Conservation (phyloP, 352 stramenopile genomes). For the Phytophthora sojae region DNA sequence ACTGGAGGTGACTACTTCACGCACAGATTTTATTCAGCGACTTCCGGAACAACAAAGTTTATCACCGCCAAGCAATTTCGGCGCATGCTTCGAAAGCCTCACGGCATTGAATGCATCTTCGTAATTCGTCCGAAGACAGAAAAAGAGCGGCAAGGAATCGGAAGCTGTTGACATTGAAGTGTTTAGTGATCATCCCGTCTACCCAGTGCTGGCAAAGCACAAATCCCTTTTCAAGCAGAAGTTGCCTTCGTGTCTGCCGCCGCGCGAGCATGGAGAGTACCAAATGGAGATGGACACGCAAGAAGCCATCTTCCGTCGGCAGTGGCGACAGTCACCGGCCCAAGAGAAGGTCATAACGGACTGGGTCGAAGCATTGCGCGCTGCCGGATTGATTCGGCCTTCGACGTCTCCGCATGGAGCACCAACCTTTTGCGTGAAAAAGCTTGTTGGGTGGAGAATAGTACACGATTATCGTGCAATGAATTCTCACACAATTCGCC, state of each 20-base stretch:
- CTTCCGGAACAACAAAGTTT: background rate
- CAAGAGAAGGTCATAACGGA: slow-evolving; percentile 24
- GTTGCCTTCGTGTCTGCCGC: slow-evolving; percentile 1
- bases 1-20: background rate
- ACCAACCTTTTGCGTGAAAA: slow-evolving; percentile 33
- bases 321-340: slow-evolving; percentile 11
- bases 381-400: slow-evolving; percentile 7
- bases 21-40: background rate
- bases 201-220: slow-evolving; percentile 5
- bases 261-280: slow-evolving; percentile 4
- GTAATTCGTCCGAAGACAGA: background rate
- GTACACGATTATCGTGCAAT: slow-evolving; percentile 27
- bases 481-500: slow-evolving; percentile 4
- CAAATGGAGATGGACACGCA: slow-evolving; percentile 7
- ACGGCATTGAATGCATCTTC: background rate
- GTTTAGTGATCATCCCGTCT: background rate
- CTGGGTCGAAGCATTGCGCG: slow-evolving; percentile 6
- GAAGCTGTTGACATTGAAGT: background rate
- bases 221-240: slow-evolving; percentile 8
- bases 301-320: slow-evolving; percentile 4
- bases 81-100: background rate
- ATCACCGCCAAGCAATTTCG: background rate
- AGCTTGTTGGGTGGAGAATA: slow-evolving; percentile 29
- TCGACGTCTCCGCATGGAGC: slow-evolving; percentile 19
- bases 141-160: background rate